Evolutionary conservation across 2,329 filamentous ascomycete species (phyloP).

Genomic region (Aspergillus pseudonomiae): DNA sequence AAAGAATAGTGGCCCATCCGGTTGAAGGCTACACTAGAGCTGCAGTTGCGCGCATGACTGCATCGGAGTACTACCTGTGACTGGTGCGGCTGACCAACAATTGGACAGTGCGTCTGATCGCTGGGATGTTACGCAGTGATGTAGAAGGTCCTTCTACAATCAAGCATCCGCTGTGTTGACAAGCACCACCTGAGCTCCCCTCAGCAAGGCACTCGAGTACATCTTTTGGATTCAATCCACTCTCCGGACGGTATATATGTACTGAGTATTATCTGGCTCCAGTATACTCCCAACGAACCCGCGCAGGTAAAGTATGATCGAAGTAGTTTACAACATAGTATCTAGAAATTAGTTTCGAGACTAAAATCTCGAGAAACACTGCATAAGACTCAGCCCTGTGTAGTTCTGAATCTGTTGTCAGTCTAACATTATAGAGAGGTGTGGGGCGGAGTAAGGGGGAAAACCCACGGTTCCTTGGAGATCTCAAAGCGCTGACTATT

Average conservation of each 20-base stretch:
- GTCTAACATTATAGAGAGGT: background rate
- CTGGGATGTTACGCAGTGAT: background rate
- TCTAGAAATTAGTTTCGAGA: slow-evolving; percentile 1
- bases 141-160: background rate
- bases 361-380: slow-evolving; percentile 3
- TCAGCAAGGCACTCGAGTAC: background rate
- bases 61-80: background rate
- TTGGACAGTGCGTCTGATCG: background rate
- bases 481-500: slow-evolving; percentile 5
- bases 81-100: background rate
- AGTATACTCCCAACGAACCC: slow-evolving; percentile 17
- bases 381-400: slow-evolving; percentile 28
- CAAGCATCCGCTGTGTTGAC: background rate
- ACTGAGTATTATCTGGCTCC: slow-evolving; percentile 14
- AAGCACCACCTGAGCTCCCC: background rate
- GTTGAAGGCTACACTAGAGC: background rate
- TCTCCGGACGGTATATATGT: background rate
- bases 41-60: slow-evolving; percentile 4
- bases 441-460: slow-evolving; percentile 8
- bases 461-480: slow-evolving; percentile 30
- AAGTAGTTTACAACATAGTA: background rate
- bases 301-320: slow-evolving; percentile 12
- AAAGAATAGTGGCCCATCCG: background rate
- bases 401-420: slow-evolving; percentile 25
- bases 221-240: background rate